Percentiles rank a stretch among this genome's conserved stretches.
These are phyloP conservation scores for Botryotinia calthae DNA, from an alignment of 2,329 filamentous ascomycete genomes.

Conservation along the genomic window DNA sequence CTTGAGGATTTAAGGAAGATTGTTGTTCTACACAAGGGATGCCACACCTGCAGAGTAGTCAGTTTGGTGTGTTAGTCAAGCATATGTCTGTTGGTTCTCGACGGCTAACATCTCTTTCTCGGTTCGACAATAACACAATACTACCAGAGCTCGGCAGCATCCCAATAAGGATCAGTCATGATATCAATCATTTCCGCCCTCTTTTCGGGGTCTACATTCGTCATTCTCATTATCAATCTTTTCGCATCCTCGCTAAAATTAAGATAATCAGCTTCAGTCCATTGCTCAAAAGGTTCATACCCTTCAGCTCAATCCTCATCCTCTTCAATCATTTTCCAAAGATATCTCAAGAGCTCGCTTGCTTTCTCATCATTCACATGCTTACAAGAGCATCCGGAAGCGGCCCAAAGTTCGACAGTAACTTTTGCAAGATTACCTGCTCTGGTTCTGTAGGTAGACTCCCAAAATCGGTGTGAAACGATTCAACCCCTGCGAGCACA, in stretches of 20 bases:
- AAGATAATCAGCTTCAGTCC: conserved; percentile 35
- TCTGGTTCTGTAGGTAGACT: conserved; percentile 32
- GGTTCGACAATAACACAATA: neutral
- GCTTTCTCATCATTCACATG: conserved; percentile 33
- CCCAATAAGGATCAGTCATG: conserved; percentile 23
- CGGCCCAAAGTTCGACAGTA: conserved; percentile 37
- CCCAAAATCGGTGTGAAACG: conserved; percentile 32
- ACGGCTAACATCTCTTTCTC: neutral
- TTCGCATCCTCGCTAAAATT: conserved; percentile 37
- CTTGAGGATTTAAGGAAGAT: neutral
- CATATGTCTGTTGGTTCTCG: neutral
- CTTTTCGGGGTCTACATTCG: conserved; percentile 36
- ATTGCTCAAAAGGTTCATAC: conserved; percentile 31
- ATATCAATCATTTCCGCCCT: conserved; percentile 29
- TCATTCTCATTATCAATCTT: conserved; percentile 37
- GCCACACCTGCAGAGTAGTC: neutral
- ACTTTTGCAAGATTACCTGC: conserved; percentile 34
- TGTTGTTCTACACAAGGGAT: neutral
- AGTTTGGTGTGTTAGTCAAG: neutral
- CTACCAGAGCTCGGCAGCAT: neutral
- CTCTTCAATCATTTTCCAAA: conserved; percentile 20
- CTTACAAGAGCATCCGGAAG: conserved; percentile 34
- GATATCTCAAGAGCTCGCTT: conserved; percentile 28
- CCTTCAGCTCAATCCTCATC: conserved; percentile 27
- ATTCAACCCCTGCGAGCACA: conserved; percentile 33